Evolutionary conservation across 805 yeast species (phyloP), one percentile per base, ranked within the genome.

Genomic region (Jamesozyma hellenica): DNA sequence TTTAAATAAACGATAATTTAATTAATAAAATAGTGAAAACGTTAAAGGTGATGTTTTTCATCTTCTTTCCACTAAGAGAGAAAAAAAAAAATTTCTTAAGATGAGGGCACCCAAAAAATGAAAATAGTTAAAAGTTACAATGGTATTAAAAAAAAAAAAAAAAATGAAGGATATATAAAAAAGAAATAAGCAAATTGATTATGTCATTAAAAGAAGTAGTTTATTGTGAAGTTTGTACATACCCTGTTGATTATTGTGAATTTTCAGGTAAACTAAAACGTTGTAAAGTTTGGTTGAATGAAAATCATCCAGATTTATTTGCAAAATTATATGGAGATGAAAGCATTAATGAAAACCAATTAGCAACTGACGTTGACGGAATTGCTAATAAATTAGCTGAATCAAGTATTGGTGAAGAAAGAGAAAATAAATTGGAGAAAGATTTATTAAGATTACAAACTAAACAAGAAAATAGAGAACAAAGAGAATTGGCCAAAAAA

Each of bases 231-330:
- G 73, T 84, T 12, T 85, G 95, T 58, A 64, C 85, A 1, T 79
- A 73, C 55, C 95, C 95, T n/a, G 85, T 85, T 4, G 95, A 78
- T 42, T 88, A 79, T 64, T 88, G 97, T 65, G 96, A 90, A 58
- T 88, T 88, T 56, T 92, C 95, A 11, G 83, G 82, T 34, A 65
- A 78, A 21, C 71, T 83, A 61, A 80, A 79, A 56, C 76, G 84
- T 55, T 88, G 97, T 65, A 85, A 82, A 52, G 76, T 72, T 17
- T 86, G 96, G 95, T 69, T 90, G 33, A 66, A 72, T 42, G 75
- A 72, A 31, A 66, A 70, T 36, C 69, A 85, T 50, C 62, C 67
- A 2, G 82, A 73, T 13, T 56, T 81, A 30, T 88, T 58, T 52
- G 65, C 70, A 25, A 59, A 71, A 46, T 61, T 84, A 32, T 87